These are phyloP conservation scores for Cladophialophora yegresii DNA, from an alignment of 2,329 filamentous ascomycete genomes.

Conservation along the genomic window DNA sequence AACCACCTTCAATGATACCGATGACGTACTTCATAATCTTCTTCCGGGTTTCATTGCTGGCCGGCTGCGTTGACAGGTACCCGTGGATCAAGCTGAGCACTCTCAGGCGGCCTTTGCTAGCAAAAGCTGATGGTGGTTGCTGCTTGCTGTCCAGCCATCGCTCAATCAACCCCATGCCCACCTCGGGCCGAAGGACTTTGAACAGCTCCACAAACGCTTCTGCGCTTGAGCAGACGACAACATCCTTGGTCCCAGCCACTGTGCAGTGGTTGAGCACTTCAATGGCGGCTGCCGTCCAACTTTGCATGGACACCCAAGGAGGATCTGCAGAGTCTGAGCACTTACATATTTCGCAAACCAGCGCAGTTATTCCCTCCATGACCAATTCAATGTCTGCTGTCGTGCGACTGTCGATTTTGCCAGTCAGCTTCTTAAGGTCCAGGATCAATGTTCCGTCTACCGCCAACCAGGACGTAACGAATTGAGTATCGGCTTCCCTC, in stretches of 20 bases:
- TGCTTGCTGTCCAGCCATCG: conserved; percentile 46
- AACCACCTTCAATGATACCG: conserved; percentile 26
- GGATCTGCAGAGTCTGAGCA: neutral
- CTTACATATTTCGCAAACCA: conserved; percentile 34
- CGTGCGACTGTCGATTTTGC: conserved; percentile 35
- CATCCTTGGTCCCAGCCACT: conserved; percentile 44
- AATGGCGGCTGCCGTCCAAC: conserved; percentile 38
- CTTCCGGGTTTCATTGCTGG: neutral
- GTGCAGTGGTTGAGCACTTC: conserved; percentile 46
- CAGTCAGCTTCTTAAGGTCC: conserved; percentile 20
- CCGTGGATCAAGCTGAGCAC: conserved; percentile 47
- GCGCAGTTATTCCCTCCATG: conserved; percentile 30
- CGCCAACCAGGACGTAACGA: conserved; percentile 14
- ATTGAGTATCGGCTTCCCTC: neutral
- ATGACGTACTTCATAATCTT: conserved; percentile 23
- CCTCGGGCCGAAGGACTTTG: conserved; percentile 40
- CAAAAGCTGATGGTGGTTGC: conserved; percentile 43
- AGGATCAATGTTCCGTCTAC: conserved; percentile 16
- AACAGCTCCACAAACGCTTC: conserved; percentile 46
- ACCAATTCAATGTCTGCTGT: conserved; percentile 38
- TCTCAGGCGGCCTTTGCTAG: conserved; percentile 48
- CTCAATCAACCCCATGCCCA: conserved; percentile 43
- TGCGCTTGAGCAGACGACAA: conserved; percentile 46
- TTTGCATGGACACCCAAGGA: conserved; percentile 16
- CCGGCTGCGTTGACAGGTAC: conserved; percentile 32